These are phyloP conservation scores for Nevesoporus exiguus DNA, from an alignment of 768 basidiomycete genomes.

Conservation along the genomic window DNA sequence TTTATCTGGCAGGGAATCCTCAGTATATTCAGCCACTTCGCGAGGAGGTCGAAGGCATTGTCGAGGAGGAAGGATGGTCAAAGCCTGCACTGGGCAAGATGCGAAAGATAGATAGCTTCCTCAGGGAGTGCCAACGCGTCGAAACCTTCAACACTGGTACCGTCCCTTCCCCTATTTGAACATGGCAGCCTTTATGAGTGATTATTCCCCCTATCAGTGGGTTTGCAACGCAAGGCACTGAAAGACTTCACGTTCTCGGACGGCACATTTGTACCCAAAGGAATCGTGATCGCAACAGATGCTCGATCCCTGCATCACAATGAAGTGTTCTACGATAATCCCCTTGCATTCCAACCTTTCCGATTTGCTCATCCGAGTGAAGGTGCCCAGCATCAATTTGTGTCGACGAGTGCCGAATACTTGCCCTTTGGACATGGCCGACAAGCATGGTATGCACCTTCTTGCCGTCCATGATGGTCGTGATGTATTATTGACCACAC, in stretches of 20 bases:
- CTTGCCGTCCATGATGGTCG: neutral
- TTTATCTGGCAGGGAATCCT: neutral
- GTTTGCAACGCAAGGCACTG: slow-evolving; percentile 30
- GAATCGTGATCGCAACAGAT: slow-evolving; percentile 24
- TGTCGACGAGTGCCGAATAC: slow-evolving; percentile 32
- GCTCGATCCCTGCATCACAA: slow-evolving; percentile 22
- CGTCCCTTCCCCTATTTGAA: neutral
- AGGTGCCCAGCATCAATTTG: slow-evolving; percentile 33
- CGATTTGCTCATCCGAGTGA: slow-evolving; percentile 42
- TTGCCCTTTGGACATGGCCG: slow-evolving; percentile 37
- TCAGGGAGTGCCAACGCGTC: slow-evolving; percentile 21
- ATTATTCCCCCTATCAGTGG: slow-evolving; percentile 12
- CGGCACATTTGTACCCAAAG: slow-evolving; percentile 36
- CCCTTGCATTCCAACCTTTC: slow-evolving; percentile 44
- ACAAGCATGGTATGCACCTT: slow-evolving; percentile 28
- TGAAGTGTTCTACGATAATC: slow-evolving; percentile 27
- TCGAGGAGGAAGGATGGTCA: slow-evolving; percentile 30
- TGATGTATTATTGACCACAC: neutral
- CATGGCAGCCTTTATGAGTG: neutral
- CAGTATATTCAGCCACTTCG: too few species aligned
- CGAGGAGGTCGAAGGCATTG: neutral
- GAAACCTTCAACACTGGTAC: neutral
- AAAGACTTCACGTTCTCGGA: slow-evolving; percentile 37
- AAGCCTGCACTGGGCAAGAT: slow-evolving; percentile 29
- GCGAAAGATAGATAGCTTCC: slow-evolving; percentile 40